Base-by-base conservation (phyloP, 2,329 filamentous ascomycete genomes). In the Thielaviopsis populi region DNA sequence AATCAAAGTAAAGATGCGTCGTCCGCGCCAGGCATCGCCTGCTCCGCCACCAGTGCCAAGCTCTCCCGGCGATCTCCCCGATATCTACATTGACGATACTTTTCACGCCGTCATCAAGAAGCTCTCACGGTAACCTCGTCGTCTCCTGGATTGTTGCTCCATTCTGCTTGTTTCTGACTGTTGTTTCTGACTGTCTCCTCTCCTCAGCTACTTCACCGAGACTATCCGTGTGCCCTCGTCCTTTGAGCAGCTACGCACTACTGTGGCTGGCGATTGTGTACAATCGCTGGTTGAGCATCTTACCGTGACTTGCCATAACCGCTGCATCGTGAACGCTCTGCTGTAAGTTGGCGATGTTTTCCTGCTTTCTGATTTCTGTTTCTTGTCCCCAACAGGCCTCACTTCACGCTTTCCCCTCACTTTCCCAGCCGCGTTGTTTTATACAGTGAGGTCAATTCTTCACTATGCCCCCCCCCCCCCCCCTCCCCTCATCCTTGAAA, bases 181-280 rank as follows among this genome's bases (percentile, higher is more conserved):
- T n/a, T n/a, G 7, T 15, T 54, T 15, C 24, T 61, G 17, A 54
- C 63, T 19, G 24, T 19, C 53, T 33, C 65, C 33, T 54, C 46
- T n/a, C 17, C 37, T 22, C 42, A 87, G 84, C 62, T 87, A 82
- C 71, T 80, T 88, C 67, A 76, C 79, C 65, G 80, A 84, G 65
- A 81, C 81, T 24, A 78, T 90, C 63, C 78, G 80, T 61, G 74
- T 84, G 56, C 85, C 87, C 17, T 82, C 82, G 70, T 86, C 82
- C 15, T 90, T 89, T 74, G 87, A 91, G 70, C 86, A 89, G 72
- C 77, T 90, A 8, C 79, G 86, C 59, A 86, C 84, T 5, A 86
- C 83, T 1, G 78, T 83, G 5, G 82, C 83, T 30, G 84, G 84
- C 1, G 79, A 77, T 67, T 82, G 76, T 68, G 77, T 82, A 69